Percentiles rank a stretch among this genome's conserved stretches.
Conservation (phyloP, 495 filamentous ascomycete genomes). For the Penicillium silybi region DNA sequence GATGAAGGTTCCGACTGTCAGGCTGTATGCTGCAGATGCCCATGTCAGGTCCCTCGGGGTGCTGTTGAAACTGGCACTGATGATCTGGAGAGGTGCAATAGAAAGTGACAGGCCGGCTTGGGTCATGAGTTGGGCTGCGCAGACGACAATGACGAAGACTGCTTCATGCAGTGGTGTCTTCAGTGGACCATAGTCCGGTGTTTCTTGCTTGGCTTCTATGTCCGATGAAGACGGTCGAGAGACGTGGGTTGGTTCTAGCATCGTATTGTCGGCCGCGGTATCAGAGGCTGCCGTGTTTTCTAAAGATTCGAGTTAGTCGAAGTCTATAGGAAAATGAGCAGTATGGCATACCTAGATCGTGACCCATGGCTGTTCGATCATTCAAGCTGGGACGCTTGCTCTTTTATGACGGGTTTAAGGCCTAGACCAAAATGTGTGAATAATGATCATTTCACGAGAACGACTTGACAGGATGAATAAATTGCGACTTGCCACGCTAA, state of each 20-base stretch:
- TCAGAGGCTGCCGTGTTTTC: not conserved
- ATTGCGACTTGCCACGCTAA: not conserved
- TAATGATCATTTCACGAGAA: not conserved
- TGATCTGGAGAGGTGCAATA: slow-evolving; percentile 10
- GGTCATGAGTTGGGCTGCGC: slow-evolving; percentile 15
- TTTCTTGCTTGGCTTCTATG: slow-evolving; percentile 3
- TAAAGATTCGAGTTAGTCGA: not conserved
- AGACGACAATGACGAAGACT: slow-evolving; percentile 10
- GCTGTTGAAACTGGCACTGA: slow-evolving; percentile 11
- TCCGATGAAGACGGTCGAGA: not conserved
- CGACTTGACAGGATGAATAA: not conserved
- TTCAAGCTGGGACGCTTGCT: not conserved
- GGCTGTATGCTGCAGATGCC: slow-evolving; percentile 45
- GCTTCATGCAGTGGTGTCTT: slow-evolving; percentile 8
- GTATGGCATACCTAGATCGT: not conserved
- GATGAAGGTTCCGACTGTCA: slow-evolving; percentile 63
- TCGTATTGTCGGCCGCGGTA: not conserved
- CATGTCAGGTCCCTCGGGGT: slow-evolving; percentile 37
- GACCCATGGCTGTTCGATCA: not conserved
- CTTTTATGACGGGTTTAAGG: not conserved
- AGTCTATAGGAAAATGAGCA: not conserved
- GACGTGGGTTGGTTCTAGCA: not conserved
- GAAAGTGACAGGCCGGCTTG: slow-evolving; percentile 13
- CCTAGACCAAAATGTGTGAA: not conserved
- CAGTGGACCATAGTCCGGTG: slow-evolving; percentile 1